Base-by-base conservation (phyloP, 495 filamentous ascomycete species). In the Neurospora sp. region DNA sequence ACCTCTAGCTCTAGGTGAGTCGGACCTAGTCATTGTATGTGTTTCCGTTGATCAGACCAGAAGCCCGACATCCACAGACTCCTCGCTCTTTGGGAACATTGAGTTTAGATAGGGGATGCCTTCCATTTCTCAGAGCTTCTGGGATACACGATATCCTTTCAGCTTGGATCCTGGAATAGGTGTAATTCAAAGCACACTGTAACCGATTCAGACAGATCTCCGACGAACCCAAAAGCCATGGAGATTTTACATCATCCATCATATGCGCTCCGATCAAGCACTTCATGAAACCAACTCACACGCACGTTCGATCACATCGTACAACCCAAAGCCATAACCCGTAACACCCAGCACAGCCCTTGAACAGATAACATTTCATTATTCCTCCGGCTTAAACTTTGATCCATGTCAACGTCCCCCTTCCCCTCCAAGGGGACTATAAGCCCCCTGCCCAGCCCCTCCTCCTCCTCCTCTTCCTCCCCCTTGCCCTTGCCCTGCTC, bases 341-440 rank as follows among this genome's bases (percentile, higher is more conserved):
- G 18, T 14, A 66, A 35, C 14, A 14, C 54, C 14, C 1, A 16
- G 14, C 12, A 37, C 6, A 66, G 35, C 9, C 5, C 5, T 7
- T 10, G 5, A 10, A 66, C 27, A 66, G 7, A 18, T 66, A 35
- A 35, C 6, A 66, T 66, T 66, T 37, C 12, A 16, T 66, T 37
- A 9, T 18, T 1, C 10, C 6, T 0, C 48, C 23, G 5, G 5
- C 54, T 35, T 35, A 5, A 16, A 37, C 27, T 18, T 18, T 31
- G 0, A 62, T 31, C 27, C 3, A 31, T 0, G 1, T 66, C 27
- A 66, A 8, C 70, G 20, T n/a, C n/a, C n/a, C 39, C 39, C 27
- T 12, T 44, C 62, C 2, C 72, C 75, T 16, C 75, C 73, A 18
- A 79, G 70, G 12, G 76, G 76, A 66, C 71, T 74, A 75, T 80